Base-by-base conservation (phyloP, 805 yeast species). In the Kodamaea hsintzibuensis region DNA sequence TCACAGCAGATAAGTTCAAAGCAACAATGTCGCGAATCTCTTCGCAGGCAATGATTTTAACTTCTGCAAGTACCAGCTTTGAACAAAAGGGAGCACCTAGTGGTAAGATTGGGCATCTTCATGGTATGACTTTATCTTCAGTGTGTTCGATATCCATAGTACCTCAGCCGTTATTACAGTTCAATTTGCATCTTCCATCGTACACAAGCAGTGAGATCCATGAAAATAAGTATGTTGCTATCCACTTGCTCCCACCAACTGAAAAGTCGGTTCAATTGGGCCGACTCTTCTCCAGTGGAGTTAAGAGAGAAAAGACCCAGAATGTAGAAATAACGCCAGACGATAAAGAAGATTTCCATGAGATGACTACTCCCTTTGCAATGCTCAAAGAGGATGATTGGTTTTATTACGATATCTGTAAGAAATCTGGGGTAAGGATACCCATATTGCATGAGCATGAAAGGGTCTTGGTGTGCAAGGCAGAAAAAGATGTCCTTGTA, bases 101-200 rank as follows among this genome's bases (percentile, higher is more conserved):
- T 10, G 46, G 27, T 33, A 37, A 25, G 42, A 56, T 58, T 13
- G 62, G 60, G 3, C 49, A 57, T 39, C 69, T 77, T 39, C 87
- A 80, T 69, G 98, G 98, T 0, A 83, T 89, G 76, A 91, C 98
- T 0, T 74, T 93, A 1, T 88, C 97, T 2, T 90, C 97, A 1
- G 89, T 91, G 44, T 82, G 90, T 10, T 91, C 98, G 0, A 72
- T 93, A 12, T 85, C 96, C 0, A 81, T 91, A 27, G 76, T 79
- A 47, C 97, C 97, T 0, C 77, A 76, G 12, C 96, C 97, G 1
- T 70, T 92, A 51, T 63, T 93, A 1, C 95, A 90, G 62, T 92
- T 93, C 74, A 93, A 93, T 66, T 73, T 93, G 39, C 96, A 89
- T 68, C 73, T 85, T 12, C 98, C 98, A 0, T 89, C 97, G 4